Percentiles rank a stretch among this genome's conserved stretches.
phyloP scores from a whole-genome alignment of 2,329 filamentous ascomycete genomes.

The Cladophialophora carrionii region DNA sequence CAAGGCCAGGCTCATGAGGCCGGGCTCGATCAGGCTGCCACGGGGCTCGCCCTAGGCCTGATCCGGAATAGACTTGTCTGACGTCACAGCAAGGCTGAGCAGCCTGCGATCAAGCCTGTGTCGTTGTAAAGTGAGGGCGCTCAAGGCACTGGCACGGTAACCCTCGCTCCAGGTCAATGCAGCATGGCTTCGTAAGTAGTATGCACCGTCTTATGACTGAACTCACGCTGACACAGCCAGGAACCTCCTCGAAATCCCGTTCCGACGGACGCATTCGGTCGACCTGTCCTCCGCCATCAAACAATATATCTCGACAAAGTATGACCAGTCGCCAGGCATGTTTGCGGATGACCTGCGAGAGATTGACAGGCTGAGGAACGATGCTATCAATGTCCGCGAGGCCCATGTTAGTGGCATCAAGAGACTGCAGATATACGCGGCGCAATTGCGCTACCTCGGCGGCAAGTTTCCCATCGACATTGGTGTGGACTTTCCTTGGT shows the following conservation, averaged over 20 bases:
- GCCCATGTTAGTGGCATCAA: slow-evolving; percentile 82
- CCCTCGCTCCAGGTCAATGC: neutral
- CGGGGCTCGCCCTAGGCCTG: neutral
- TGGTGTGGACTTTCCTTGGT: slow-evolving; percentile 95
- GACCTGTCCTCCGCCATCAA: slow-evolving; percentile 81
- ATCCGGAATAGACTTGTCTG: neutral
- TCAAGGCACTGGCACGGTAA: neutral
- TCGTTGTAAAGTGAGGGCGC: neutral
- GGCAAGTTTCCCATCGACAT: slow-evolving; percentile 93
- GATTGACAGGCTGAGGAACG: slow-evolving; percentile 78
- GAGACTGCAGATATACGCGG: slow-evolving; percentile 88
- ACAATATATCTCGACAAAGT: slow-evolving; percentile 95
- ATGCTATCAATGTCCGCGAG: slow-evolving; percentile 87
- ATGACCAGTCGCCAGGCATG: slow-evolving; percentile 98
- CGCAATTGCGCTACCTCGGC: slow-evolving; percentile 87
- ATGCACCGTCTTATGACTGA: neutral
- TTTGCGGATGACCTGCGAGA: slow-evolving; percentile 85
- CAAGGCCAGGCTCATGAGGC: neutral
- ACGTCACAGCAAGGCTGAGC: slow-evolving; percentile 1
- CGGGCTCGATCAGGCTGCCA: neutral
- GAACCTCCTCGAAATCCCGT: slow-evolving; percentile 73
- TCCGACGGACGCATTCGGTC: slow-evolving; percentile 79
- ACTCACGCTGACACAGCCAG: slow-evolving; percentile 38
- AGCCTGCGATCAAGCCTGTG: neutral
- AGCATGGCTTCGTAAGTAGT: slow-evolving; percentile 34